These are phyloP conservation scores for Aspergillus transmontanensis DNA, from an alignment of 2,329 filamentous ascomycete species.

Conservation along the genomic window DNA sequence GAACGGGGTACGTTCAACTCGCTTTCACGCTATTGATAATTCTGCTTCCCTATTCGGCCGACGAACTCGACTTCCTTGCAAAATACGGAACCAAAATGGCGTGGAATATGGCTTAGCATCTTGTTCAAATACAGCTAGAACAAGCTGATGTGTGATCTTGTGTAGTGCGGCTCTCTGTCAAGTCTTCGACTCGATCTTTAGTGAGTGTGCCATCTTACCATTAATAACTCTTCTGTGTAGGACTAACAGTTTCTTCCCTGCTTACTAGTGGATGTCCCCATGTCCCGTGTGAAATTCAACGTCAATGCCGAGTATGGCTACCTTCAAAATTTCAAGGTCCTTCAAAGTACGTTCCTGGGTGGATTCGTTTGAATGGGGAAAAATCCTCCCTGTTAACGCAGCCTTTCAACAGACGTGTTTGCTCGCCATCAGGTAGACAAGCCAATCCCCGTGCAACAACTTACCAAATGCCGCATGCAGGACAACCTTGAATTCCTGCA, in stretches of 20 bases:
- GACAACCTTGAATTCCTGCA: constrained; percentile 99
- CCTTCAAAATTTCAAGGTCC: constrained; percentile 95
- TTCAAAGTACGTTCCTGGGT: constrained; percentile 73
- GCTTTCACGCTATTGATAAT: constrained; percentile 3
- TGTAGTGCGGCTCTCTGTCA: constrained; percentile 90
- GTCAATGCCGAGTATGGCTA: constrained; percentile 97
- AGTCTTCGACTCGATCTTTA: constrained; percentile 97
- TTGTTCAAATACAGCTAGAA: background rate
- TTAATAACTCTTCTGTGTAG: background rate
- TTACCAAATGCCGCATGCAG: constrained; percentile 99
- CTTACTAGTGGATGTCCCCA: constrained; percentile 75
- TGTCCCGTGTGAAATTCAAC: constrained; percentile 97
- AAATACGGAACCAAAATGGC: background rate
- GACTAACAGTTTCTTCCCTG: constrained; percentile 3
- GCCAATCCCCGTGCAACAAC: constrained; percentile 80
- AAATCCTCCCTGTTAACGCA: constrained; percentile 1
- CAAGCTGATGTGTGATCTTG: constrained; percentile 13
- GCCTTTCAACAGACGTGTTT: constrained; percentile 64
- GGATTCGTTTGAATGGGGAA: background rate
- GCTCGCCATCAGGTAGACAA: constrained; percentile 85
- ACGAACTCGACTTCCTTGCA: background rate
- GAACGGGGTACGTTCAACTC: constrained; percentile 74
- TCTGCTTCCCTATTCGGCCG: background rate
- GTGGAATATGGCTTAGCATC: background rate
- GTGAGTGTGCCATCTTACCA: constrained; percentile 45